Percentiles rank a stretch among this genome's conserved stretches.
Conservation (phyloP, 192 early-diverging fungal genomes). For the Linnemannia exigua region DNA sequence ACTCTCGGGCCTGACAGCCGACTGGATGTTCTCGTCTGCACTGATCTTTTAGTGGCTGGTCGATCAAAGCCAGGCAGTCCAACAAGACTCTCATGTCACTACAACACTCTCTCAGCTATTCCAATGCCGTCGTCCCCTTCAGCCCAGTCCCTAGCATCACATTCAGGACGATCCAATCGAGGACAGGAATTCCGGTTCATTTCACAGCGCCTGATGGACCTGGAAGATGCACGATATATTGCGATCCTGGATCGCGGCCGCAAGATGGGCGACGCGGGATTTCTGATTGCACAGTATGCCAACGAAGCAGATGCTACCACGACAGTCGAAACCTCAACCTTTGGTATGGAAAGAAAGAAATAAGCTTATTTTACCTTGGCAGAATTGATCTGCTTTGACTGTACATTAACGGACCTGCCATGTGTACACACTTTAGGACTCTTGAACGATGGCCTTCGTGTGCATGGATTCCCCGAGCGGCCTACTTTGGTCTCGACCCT, state of each 20-base stretch:
- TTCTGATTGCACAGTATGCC: conserved; percentile 65
- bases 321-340: conserved; percentile 55
- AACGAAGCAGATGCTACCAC: conserved; percentile 39
- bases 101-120: conserved; percentile 21
- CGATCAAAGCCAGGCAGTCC: background rate
- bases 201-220: conserved; percentile 16
- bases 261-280: conserved; percentile 52
- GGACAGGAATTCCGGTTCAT: conserved; percentile 37
- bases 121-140: conserved; percentile 37
- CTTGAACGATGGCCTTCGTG: conserved; percentile 50
- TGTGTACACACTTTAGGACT: conserved; percentile 25
- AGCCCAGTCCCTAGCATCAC: background rate
- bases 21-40: conserved; percentile 64
- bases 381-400: background rate
- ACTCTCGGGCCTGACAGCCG: conserved; percentile 42
- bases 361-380: background rate
- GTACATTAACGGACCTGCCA: background rate
- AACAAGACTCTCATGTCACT: conserved; percentile 18
- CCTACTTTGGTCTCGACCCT: conserved; percentile 61
- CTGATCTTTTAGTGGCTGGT: conserved; percentile 16
- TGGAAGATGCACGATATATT: conserved; percentile 17
- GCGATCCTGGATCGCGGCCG: conserved; percentile 55
- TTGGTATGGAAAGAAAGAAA: conserved; percentile 29
- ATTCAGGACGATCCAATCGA: conserved; percentile 19
- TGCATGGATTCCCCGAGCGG: conserved; percentile 55